Percentiles rank a stretch among this genome's conserved stretches.
Conservation (phyloP, 768 basidiomycete genomes). For the Antrodiella citrinella region DNA sequence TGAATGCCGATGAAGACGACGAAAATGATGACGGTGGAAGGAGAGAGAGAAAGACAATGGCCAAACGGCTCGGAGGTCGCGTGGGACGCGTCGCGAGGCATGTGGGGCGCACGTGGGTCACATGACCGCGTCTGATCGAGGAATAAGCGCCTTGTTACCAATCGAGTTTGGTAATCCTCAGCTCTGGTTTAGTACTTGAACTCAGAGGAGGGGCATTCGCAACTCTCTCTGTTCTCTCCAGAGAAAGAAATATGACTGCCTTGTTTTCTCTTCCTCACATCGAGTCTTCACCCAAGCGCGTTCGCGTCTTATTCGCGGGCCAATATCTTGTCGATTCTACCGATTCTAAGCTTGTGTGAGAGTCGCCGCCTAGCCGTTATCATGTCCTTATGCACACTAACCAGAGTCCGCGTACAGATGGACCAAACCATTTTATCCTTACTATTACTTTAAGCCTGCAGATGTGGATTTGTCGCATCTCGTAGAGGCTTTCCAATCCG, state of each 20-base stretch:
- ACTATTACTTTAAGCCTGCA: conserved; percentile 42
- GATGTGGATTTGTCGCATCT: conserved; percentile 40
- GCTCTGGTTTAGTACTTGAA: too few relatives aligned
- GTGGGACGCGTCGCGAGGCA: neutral
- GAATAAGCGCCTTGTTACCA: too few relatives aligned
- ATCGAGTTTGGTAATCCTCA: too few relatives aligned
- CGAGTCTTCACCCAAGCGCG: conserved; percentile 40
- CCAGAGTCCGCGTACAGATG: conserved; percentile 33
- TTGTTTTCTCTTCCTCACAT: conserved; percentile 28
- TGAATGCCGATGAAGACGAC: too few relatives aligned
- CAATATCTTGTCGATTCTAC: conserved; percentile 45
- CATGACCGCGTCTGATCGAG: neutral
- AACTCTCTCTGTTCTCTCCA: neutral
- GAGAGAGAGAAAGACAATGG: neutral
- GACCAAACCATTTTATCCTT: conserved; percentile 45
- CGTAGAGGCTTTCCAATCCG: conserved; percentile 16
- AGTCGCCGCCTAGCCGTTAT: conserved; percentile 2
- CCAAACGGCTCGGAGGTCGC: neutral
- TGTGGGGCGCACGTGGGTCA: neutral
- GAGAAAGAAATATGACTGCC: neutral
- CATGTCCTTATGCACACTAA: too few relatives aligned
- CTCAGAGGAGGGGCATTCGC: neutral
- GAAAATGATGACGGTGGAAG: neutral
- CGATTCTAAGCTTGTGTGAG: conserved; percentile 55
- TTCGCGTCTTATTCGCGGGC: conserved; percentile 46